Percentiles rank a stretch among this genome's conserved stretches.
These are phyloP conservation scores for Pulveroboletus sp. DNA, from an alignment of 768 basidiomycete genomes.

Conservation along the genomic window DNA sequence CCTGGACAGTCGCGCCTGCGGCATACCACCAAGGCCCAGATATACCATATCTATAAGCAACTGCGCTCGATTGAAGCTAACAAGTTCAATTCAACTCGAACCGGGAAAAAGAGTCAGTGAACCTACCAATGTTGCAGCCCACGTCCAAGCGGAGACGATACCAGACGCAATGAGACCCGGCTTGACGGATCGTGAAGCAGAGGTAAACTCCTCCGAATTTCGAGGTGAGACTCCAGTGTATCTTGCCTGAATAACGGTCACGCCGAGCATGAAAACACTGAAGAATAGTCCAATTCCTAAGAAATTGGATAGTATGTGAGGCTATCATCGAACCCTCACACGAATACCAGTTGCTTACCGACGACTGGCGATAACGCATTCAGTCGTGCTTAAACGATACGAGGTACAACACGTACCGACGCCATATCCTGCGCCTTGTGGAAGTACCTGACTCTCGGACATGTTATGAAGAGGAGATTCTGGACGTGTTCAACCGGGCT, in stretches of 20 bases:
- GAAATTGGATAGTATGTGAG: slow-evolving; percentile 4
- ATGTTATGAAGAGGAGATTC: slow-evolving; percentile 7
- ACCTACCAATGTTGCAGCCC: slow-evolving; percentile 69
- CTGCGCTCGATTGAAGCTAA: slow-evolving; percentile 74
- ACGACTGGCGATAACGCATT: slow-evolving; percentile 39
- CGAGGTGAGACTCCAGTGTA: slow-evolving; percentile 80
- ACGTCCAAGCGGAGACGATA: slow-evolving; percentile 93
- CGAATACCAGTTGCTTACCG: slow-evolving; percentile 39
- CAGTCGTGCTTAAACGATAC: not conserved
- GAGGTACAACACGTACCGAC: slow-evolving; percentile 48
- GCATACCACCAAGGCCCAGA: slow-evolving; percentile 92
- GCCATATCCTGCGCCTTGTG: slow-evolving; percentile 83
- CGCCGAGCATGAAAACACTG: slow-evolving; percentile 69
- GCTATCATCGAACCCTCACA: not conserved
- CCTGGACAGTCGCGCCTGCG: slow-evolving; percentile 82
- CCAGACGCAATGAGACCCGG: slow-evolving; percentile 91
- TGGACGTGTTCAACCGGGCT: not conserved
- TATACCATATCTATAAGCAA: slow-evolving; percentile 83
- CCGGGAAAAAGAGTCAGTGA: not conserved
- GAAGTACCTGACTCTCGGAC: slow-evolving; percentile 44
- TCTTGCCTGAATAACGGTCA: slow-evolving; percentile 78
- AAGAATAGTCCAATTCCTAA: slow-evolving; percentile 87
- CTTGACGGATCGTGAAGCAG: slow-evolving; percentile 78
- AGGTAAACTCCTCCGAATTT: slow-evolving; percentile 80
- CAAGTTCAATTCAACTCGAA: slow-evolving; percentile 4